phyloP scores from a whole-genome alignment of 805 yeast genomes.

The Danielozyma ontarioensis region DNA sequence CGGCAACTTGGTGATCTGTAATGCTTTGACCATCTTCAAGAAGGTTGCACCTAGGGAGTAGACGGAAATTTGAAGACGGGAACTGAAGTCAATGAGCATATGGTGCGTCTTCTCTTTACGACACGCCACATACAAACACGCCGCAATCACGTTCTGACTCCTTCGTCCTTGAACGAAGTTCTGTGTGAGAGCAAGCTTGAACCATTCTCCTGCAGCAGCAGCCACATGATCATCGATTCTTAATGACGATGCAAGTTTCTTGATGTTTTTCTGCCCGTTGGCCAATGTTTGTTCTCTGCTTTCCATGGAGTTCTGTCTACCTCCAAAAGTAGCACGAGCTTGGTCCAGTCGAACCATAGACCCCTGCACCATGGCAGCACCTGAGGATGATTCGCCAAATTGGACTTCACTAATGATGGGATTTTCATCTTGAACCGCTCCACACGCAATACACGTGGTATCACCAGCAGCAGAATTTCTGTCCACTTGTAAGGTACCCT shows the following conservation, averaged over 20 bases:
- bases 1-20: conserved; percentile 75
- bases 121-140: conserved; percentile 93
- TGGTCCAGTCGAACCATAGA: conserved; percentile 89
- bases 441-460: conserved; percentile 77
- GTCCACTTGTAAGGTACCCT: conserved; percentile 17
- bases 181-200: conserved; percentile 74
- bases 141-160: conserved; percentile 91
- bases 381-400: conserved; percentile 85
- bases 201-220: conserved; percentile 87
- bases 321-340: conserved; percentile 60
- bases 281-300: conserved; percentile 84
- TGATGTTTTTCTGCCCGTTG: conserved; percentile 76
- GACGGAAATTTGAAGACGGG: conserved; percentile 84
- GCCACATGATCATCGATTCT: conserved; percentile 78
- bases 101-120: conserved; percentile 87
- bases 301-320: conserved; percentile 72
- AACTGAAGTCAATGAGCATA: conserved; percentile 93
- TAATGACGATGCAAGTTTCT: conserved; percentile 73
- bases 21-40: conserved; percentile 81
- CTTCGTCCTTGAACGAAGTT: conserved; percentile 97
- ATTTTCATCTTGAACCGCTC: conserved; percentile 82
- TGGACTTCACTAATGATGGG: conserved; percentile 95
- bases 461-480: conserved; percentile 51
- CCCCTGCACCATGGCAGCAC: conserved; percentile 96
- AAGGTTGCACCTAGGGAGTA: conserved; percentile 95